A percentile compares a stretch with the other conserved stretches of the same genome.
These are phyloP conservation scores for Fusarium staphyleae DNA, from an alignment of 2,329 filamentous ascomycete species.

Conservation along the genomic window DNA sequence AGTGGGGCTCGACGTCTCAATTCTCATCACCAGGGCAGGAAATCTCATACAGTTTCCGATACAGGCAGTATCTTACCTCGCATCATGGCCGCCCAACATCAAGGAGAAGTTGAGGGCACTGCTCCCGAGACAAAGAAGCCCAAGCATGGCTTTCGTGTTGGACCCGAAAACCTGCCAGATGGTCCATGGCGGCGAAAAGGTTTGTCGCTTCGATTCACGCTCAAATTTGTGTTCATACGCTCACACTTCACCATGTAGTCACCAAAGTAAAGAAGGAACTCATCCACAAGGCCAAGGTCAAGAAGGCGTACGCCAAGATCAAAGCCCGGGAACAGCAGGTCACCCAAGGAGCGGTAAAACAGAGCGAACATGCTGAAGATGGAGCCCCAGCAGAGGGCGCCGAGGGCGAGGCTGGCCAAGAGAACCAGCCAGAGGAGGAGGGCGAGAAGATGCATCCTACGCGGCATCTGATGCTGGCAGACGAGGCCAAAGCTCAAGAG, in stretches of 20 bases:
- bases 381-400: constrained; percentile 20
- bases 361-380: constrained; percentile 19
- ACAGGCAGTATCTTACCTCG: constrained; percentile 1
- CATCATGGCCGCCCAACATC: constrained; percentile 46
- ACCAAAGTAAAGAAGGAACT: constrained; percentile 88
- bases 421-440: constrained; percentile 26
- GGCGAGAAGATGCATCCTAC: constrained; percentile 47
- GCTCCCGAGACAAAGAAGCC: constrained; percentile 57
- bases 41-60: constrained; percentile 28
- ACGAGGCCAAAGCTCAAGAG: constrained; percentile 47
- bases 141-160: constrained; percentile 81
- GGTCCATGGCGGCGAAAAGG: constrained; percentile 84
- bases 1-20: constrained; percentile 21
- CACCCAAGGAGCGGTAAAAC: constrained; percentile 31
- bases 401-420: constrained; percentile 28
- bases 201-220: constrained; percentile 39
- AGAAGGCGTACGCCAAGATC: constrained; percentile 90
- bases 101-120: constrained; percentile 40
- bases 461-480: constrained; percentile 50
- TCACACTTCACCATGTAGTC: constrained; percentile 56
- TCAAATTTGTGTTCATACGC: constrained; percentile 30
- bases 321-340: constrained; percentile 60
- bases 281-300: constrained; percentile 91
- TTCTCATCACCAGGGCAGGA: constrained; percentile 37
- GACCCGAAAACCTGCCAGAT: constrained; percentile 89